Conservation (phyloP, 2,329 filamentous ascomycete genomes). For the Chrysoporthe puriensis region DNA sequence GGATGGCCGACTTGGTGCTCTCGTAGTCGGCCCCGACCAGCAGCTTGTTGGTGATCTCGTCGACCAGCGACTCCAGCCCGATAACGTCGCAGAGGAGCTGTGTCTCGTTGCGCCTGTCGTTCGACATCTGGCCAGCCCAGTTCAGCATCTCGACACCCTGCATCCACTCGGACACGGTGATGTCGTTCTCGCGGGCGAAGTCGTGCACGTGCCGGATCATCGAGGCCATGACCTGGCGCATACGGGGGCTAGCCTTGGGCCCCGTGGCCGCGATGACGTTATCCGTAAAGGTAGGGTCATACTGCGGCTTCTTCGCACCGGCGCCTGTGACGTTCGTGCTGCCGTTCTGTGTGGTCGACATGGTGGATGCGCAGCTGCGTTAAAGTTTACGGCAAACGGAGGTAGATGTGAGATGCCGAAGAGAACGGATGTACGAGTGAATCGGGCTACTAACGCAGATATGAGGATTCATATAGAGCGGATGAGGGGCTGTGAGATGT, state of each 20-base stretch:
- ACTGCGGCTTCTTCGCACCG: constrained; percentile 44
- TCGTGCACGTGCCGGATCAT: constrained; percentile 79
- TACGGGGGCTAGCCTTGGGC: constrained; percentile 69
- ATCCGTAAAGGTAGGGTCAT: constrained; percentile 78
- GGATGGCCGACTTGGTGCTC: constrained; percentile 73
- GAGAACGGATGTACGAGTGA: no score
- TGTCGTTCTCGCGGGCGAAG: constrained; percentile 77
- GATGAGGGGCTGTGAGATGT: constrained; percentile 1
- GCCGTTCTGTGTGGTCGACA: constrained; percentile 12
- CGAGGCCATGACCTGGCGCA: constrained; percentile 68
- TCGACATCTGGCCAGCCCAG: constrained; percentile 70
- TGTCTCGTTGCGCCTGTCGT: constrained; percentile 71
- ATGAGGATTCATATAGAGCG: not conserved
- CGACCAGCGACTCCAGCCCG: constrained; percentile 75
- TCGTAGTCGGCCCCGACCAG: constrained; percentile 50
- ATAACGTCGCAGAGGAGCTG: constrained; percentile 74
- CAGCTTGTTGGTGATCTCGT: constrained; percentile 75
- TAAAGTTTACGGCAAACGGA: not conserved
- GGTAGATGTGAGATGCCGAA: not conserved
- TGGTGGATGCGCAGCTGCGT: not conserved
- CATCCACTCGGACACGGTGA: constrained; percentile 82
- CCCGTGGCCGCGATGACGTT: constrained; percentile 76
- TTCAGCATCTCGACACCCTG: constrained; percentile 63
- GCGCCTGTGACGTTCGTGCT: constrained; percentile 36
- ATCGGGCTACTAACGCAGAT: not conserved